Evolutionary conservation across 495 filamentous ascomycete genomes (phyloP).

Genomic region (Hypoxylon perforatum): DNA sequence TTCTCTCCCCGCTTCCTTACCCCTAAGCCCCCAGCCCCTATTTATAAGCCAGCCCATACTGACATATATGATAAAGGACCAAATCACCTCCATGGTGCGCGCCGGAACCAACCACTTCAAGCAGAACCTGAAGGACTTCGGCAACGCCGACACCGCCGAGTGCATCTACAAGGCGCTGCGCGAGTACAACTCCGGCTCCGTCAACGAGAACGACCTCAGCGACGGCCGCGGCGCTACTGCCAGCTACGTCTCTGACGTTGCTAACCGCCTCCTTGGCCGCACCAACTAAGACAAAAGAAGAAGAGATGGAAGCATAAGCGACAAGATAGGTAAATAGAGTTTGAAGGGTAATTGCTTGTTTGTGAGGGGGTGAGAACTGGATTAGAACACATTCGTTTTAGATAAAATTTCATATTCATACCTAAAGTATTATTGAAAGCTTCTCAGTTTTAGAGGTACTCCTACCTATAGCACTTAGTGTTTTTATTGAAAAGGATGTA

Average conservation of each 20-base stretch:
- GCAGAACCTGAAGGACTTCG: slow-evolving; percentile 47
- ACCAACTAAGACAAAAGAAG: slow-evolving; percentile 22
- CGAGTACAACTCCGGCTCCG: slow-evolving; percentile 55
- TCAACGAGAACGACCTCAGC: slow-evolving; percentile 51
- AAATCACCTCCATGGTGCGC: slow-evolving; percentile 52
- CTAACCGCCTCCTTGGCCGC: slow-evolving; percentile 53
- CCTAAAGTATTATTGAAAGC: neutral
- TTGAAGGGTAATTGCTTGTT: neutral
- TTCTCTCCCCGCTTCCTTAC: slow-evolving; percentile 9
- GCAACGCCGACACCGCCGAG: slow-evolving; percentile 42
- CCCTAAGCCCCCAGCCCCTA: neutral
- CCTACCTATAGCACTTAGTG: no score
- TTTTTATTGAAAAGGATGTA: no score
- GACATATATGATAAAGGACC: slow-evolving; percentile 30
- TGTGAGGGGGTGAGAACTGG: neutral
- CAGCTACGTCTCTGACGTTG: slow-evolving; percentile 53
- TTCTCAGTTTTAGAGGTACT: neutral
- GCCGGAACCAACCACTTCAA: slow-evolving; percentile 52
- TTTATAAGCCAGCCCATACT: neutral
- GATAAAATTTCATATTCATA: slow-evolving; percentile 17
- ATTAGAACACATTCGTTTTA: slow-evolving; percentile 23
- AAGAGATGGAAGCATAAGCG: neutral
- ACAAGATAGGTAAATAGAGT: neutral
- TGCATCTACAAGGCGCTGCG: slow-evolving; percentile 56
- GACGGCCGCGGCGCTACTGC: slow-evolving; percentile 48